A percentile compares a stretch with the other conserved stretches of the same genome.
Conservation (phyloP, 2,329 filamentous ascomycete genomes). For the Aspergillus sp. region DNA sequence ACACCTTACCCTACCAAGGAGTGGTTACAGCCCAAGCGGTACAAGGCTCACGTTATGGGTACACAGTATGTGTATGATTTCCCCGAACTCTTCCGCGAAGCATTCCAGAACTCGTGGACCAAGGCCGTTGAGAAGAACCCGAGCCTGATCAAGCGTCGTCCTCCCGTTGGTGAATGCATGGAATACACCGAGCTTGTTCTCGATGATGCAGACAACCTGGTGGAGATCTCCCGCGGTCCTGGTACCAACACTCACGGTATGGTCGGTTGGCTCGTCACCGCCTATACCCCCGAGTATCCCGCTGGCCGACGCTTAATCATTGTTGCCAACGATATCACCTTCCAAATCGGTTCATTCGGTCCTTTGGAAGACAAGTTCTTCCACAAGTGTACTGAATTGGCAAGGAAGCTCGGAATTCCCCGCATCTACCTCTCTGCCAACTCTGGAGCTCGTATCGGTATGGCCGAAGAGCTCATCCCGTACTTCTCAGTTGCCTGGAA, state of each 20-base stretch:
- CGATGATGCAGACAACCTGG: slow-evolving; percentile 87
- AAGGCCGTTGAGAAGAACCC: slow-evolving; percentile 73
- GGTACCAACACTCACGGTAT: slow-evolving; percentile 96
- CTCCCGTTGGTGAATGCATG: slow-evolving; percentile 83
- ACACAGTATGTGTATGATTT: slow-evolving; percentile 99
- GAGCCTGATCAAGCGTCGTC: slow-evolving; percentile 74
- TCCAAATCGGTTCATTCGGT: slow-evolving; percentile 97
- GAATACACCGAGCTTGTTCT: slow-evolving; percentile 92
- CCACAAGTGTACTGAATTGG: slow-evolving; percentile 97
- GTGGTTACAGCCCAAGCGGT: slow-evolving; percentile 96
- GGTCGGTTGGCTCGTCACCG: slow-evolving; percentile 97
- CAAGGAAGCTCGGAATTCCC: slow-evolving; percentile 89
- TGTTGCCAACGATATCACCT: slow-evolving; percentile 98
- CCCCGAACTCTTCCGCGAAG: slow-evolving; percentile 97
- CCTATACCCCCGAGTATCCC: slow-evolving; percentile 93
- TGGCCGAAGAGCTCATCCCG: slow-evolving; percentile 94
- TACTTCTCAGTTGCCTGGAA: slow-evolving; percentile 99
- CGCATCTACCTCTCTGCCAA: slow-evolving; percentile 98
- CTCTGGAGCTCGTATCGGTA: slow-evolving; percentile 94
- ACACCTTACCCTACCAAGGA: slow-evolving; percentile 98
- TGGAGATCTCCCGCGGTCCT: slow-evolving; percentile 90
- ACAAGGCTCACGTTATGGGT: slow-evolving; percentile 99
- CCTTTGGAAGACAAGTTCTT: slow-evolving; percentile 98
- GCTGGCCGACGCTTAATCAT: slow-evolving; percentile 89
- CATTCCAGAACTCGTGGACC: slow-evolving; percentile 92